A percentile compares a stretch with the other conserved stretches of the same genome.
These are phyloP conservation scores for Amanita exitialis DNA, from an alignment of 768 basidiomycete genomes.

Conservation along the genomic window DNA sequence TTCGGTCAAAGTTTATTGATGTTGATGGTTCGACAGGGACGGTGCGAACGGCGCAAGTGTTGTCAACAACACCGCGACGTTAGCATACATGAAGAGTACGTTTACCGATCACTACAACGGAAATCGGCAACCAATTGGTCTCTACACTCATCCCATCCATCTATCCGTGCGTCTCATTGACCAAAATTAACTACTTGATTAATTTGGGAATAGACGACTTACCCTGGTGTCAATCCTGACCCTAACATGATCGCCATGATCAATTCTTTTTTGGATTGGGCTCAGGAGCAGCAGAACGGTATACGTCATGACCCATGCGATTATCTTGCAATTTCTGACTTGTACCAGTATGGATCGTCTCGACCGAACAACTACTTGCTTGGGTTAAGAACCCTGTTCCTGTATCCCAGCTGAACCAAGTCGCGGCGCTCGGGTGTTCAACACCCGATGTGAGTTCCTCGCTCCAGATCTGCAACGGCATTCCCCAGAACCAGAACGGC, in stretches of 20 bases:
- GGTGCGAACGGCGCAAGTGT: constrained; percentile 37
- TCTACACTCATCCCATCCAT: constrained; percentile 80
- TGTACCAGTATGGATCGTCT: constrained; percentile 60
- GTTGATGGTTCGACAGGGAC: constrained; percentile 27
- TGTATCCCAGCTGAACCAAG: constrained; percentile 41
- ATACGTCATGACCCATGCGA: constrained; percentile 9
- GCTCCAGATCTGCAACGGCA: constrained; percentile 65
- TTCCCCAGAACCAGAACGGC: constrained; percentile 57
- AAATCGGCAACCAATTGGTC: constrained; percentile 70
- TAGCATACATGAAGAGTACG: constrained; percentile 63
- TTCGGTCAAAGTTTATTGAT: not conserved
- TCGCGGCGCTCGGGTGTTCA: constrained; percentile 52
- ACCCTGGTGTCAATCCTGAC: constrained; percentile 45
- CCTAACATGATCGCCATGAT: constrained; percentile 62
- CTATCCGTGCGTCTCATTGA: constrained; percentile 33
- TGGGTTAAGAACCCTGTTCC: constrained; percentile 70
- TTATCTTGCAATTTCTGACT: not conserved
- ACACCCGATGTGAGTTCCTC: constrained; percentile 46
- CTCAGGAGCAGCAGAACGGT: constrained; percentile 60
- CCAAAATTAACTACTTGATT: not conserved
- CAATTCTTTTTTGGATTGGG: constrained; percentile 77
- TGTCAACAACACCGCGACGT: constrained; percentile 51
- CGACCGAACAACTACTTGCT: constrained; percentile 57
- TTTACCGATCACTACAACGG: constrained; percentile 67
- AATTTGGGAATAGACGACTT: constrained; percentile 26